Percentiles rank a stretch among this genome's conserved stretches.
Evolutionary conservation across 257 asterid species (phyloP).

Genomic region (Cruciata laevipes): DNA sequence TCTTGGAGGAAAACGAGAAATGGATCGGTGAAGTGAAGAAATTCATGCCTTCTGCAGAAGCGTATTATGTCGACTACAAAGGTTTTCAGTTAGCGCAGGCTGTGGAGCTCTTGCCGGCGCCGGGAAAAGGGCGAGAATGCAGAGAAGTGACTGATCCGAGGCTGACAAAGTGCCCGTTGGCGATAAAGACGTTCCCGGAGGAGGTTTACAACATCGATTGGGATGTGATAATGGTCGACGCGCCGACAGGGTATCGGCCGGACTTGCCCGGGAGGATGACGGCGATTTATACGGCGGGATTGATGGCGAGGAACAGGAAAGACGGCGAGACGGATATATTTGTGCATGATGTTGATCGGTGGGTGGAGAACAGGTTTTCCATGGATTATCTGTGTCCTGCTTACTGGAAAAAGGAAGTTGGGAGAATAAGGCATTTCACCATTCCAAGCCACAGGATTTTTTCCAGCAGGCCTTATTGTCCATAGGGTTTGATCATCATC

Average conservation of each 20-base stretch:
- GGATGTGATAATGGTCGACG: conserved; percentile 92
- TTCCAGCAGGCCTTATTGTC: conserved; percentile 55
- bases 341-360: conserved; percentile 83
- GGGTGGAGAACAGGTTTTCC: conserved; percentile 75
- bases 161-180: conserved; percentile 51
- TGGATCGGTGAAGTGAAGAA: conserved; percentile 54
- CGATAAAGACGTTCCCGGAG: conserved; percentile 47
- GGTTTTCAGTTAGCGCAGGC: conserved; percentile 52
- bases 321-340: conserved; percentile 66
- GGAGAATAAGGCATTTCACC: conserved; percentile 64
- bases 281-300: conserved; percentile 77
- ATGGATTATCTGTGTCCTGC: conserved; percentile 66
- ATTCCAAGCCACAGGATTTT: conserved; percentile 56
- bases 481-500: conserved; percentile 19
- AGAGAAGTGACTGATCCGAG: conserved; percentile 57
- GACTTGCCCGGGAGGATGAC: conserved; percentile 81
- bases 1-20: conserved; percentile 61
- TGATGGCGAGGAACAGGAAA: conserved; percentile 67
- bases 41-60: conserved; percentile 51
- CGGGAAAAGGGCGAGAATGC: conserved; percentile 42
- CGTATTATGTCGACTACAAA: conserved; percentile 55
- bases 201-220: conserved; percentile 58
- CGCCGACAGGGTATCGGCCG: conserved; percentile 68
- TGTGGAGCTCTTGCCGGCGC: conserved; percentile 38
- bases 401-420: conserved; percentile 50